A percentile compares a stretch with the other conserved stretches of the same genome.
Conservation (phyloP, 768 basidiomycete species). For the Leccinum variicolor region DNA sequence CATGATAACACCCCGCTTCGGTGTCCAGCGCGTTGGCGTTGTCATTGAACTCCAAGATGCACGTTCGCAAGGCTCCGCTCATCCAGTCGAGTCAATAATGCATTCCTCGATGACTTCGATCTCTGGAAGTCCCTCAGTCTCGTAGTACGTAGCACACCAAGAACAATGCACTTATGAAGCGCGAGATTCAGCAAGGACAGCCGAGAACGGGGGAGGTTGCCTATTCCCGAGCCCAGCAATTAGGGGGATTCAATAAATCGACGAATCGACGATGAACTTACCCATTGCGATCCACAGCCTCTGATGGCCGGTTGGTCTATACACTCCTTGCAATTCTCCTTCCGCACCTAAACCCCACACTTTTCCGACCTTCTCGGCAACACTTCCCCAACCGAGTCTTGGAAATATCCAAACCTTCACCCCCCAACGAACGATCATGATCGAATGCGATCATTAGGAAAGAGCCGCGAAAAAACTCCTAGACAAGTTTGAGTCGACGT, state of each 20-base stretch:
- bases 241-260: background rate
- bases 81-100: background rate
- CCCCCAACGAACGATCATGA: background rate
- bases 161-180: no score
- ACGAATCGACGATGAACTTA: background rate
- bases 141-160: no score
- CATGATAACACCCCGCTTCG: background rate
- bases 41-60: background rate
- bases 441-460: background rate
- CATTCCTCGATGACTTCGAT: background rate
- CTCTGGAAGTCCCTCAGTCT: background rate
- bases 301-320: background rate
- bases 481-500: background rate
- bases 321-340: background rate
- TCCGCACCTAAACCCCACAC: background rate
- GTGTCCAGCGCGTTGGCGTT: background rate
- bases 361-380: background rate
- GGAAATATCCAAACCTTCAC: background rate
- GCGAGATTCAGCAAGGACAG: background rate
- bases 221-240: background rate
- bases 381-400: background rate
- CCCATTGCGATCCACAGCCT: background rate
- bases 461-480: slow-evolving; percentile 50
- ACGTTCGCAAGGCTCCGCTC: background rate
- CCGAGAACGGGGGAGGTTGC: background rate